Base-by-base conservation (phyloP, 2,329 filamentous ascomycete species). In the Aspergillus ibericus region DNA sequence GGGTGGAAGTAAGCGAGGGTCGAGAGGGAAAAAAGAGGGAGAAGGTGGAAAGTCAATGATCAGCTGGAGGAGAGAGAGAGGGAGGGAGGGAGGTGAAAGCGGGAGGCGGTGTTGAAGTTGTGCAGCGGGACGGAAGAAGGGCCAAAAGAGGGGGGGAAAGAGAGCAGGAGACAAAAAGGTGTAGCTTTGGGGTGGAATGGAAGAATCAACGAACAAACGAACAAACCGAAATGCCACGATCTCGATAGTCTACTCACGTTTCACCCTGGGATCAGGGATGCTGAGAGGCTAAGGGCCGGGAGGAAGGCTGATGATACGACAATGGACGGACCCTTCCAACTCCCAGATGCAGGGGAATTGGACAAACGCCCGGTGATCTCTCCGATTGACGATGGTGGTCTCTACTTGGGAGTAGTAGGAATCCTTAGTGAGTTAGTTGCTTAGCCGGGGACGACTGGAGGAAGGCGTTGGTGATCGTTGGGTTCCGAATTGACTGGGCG, bases 1-100 rank as follows among this genome's bases (percentile, higher is more conserved):
- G 35, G 54, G 55, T 57, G 59, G 56, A 51, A 38, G 55, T 53
- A 55, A 56, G 56, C 56, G 57, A 57, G 58, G 29, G 47, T 20
- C 36, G 10, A 53, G 52, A 18, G 40, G 53, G 47, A 58, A 44
- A 32, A 51, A 55, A 59, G 32, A 51, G 35, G 27, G 42, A 48
- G 42, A 52, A 35, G 32, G 56, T 53, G 29, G 32, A 57, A 59
- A 59, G 35, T 57, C 52, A 36, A 42, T 22, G 51, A 22, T 53
- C 38, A 53, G 51, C 51, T 27, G 29, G 34, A 56, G 60, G 22
- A 20, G 53, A 47, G 38, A 47, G 42, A 16, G 54, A 56, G 47
- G 46, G 60, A 44, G 49, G 46, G 54, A 56, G 47, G 46, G 60
- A 44, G 49, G 46, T 35, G 22, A 40, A 32, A 52, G 48, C 32